Percentiles rank a stretch among this genome's conserved stretches.
These are phyloP conservation scores for Nicotiana noctiflora DNA, from an alignment of 257 asterid species.

Conservation along the genomic window DNA sequence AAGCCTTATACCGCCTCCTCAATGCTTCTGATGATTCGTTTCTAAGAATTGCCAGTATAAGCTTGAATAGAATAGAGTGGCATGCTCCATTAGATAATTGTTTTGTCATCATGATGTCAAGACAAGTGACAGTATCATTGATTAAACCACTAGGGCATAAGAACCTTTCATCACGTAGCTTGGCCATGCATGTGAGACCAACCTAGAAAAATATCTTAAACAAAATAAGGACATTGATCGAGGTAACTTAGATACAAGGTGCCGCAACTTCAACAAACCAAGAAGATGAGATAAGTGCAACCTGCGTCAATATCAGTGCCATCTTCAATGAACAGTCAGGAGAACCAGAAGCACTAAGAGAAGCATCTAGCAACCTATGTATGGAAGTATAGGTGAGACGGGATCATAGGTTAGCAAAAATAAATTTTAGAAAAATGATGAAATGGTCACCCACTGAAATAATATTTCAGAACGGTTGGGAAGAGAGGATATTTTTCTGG, in stretches of 20 bases:
- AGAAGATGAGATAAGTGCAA: constrained; percentile 15
- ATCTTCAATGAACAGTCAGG: constrained; percentile 83
- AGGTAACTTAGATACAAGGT: not conserved
- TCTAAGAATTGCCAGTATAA: constrained; percentile 77
- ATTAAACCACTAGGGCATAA: constrained; percentile 59
- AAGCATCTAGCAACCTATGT: constrained; percentile 75
- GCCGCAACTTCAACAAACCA: not conserved
- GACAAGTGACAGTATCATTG: constrained; percentile 63
- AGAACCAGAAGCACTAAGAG: constrained; percentile 76
- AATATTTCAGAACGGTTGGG: constrained; percentile 66
- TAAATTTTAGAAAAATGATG: not conserved
- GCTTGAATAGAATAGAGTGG: constrained; percentile 86
- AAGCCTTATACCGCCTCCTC: constrained; percentile 70
- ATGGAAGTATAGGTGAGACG: constrained; percentile 11
- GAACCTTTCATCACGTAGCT: constrained; percentile 83
- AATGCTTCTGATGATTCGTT: constrained; percentile 85
- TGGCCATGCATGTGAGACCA: constrained; percentile 96
- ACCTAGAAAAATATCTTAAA: constrained; percentile 46
- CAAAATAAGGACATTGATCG: not conserved
- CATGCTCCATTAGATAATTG: constrained; percentile 82
- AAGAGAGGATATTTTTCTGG: constrained; percentile 66
- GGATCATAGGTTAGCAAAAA: not conserved
- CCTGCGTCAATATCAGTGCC: constrained; percentile 89
- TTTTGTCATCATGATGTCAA: constrained; percentile 70
- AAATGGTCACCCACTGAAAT: constrained; percentile 59